These are phyloP conservation scores for Cyclotella sp. DNA, from an alignment of 108 stramenopile genomes.

Conservation along the genomic window DNA sequence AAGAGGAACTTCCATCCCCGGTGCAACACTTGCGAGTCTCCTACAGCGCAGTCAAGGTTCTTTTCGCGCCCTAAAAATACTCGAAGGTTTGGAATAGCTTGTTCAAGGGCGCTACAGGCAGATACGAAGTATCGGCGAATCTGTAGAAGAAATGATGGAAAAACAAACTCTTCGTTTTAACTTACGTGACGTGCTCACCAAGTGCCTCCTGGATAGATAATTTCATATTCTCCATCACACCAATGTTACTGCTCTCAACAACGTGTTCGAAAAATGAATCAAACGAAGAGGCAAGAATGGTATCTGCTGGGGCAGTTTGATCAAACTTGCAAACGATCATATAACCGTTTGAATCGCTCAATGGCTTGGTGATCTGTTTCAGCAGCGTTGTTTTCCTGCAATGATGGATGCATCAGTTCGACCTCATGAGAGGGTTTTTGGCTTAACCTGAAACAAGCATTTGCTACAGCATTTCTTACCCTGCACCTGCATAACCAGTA, in stretches of 20 bases:
- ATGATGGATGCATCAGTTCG: neutral
- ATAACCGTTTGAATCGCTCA: constrained; percentile 18
- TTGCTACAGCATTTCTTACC: constrained; percentile 1
- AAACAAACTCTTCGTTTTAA: constrained; percentile 1
- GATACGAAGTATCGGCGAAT: neutral
- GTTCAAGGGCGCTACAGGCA: constrained; percentile 8
- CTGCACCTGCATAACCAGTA: constrained; percentile 34
- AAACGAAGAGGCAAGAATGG: constrained; percentile 8
- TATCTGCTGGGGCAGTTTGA: constrained; percentile 10
- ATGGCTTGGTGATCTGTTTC: constrained; percentile 15
- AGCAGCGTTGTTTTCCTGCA: constrained; percentile 30
- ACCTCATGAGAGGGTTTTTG: neutral
- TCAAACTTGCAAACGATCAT: constrained; percentile 32
- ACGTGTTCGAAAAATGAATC: constrained; percentile 24
- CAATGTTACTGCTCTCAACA: neutral
- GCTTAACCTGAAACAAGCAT: neutral
- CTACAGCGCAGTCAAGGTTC: neutral
- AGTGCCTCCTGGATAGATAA: constrained; percentile 10
- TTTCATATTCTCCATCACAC: constrained; percentile 5
- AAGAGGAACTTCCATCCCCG: constrained; percentile 8
- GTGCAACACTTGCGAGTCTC: neutral
- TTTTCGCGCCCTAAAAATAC: neutral
- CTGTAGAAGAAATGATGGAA: neutral
- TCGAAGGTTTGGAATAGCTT: constrained; percentile 25
- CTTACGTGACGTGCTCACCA: constrained; percentile 23